These are phyloP conservation scores for Nakazawaea ernobii DNA, from an alignment of 805 yeast genomes.

Conservation along the genomic window DNA sequence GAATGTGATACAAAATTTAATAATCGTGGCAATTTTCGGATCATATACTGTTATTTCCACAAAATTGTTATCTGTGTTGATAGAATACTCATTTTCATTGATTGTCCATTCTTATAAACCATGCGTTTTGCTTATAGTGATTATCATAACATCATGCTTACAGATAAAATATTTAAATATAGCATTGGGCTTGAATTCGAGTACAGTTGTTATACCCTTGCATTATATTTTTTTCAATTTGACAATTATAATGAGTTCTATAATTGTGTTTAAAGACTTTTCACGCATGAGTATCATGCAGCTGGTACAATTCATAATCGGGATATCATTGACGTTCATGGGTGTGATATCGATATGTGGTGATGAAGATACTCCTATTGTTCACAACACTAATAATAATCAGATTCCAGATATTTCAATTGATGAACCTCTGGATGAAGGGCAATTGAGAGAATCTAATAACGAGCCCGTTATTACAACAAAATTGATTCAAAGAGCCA, in stretches of 20 bases:
- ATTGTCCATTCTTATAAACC: constrained; percentile 23
- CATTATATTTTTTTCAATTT: constrained; percentile 43
- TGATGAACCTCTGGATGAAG: constrained; percentile 25
- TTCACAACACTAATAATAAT: constrained; percentile 14
- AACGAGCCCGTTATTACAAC: background rate
- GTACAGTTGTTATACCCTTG: constrained; percentile 43
- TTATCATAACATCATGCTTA: constrained; percentile 31
- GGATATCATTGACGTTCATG: constrained; percentile 30
- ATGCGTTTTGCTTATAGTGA: constrained; percentile 25
- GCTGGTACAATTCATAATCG: constrained; percentile 22
- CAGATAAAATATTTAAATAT: constrained; percentile 34
- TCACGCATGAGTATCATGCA: constrained; percentile 20
- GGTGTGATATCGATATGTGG: constrained; percentile 35
- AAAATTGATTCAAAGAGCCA: constrained; percentile 5
- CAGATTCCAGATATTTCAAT: background rate
- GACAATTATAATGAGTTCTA: constrained; percentile 37
- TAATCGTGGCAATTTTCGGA: constrained; percentile 38
- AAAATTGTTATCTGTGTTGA: constrained; percentile 31
- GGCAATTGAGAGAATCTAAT: background rate
- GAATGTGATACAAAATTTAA: constrained; percentile 25
- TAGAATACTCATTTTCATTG: constrained; percentile 19
- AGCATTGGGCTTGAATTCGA: constrained; percentile 32
- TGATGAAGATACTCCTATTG: background rate
- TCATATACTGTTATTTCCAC: constrained; percentile 42
- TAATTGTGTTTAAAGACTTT: constrained; percentile 35